These are phyloP conservation scores for Pterocarpus santalinus DNA, from an alignment of 306 rosid species.

Conservation along the genomic window DNA sequence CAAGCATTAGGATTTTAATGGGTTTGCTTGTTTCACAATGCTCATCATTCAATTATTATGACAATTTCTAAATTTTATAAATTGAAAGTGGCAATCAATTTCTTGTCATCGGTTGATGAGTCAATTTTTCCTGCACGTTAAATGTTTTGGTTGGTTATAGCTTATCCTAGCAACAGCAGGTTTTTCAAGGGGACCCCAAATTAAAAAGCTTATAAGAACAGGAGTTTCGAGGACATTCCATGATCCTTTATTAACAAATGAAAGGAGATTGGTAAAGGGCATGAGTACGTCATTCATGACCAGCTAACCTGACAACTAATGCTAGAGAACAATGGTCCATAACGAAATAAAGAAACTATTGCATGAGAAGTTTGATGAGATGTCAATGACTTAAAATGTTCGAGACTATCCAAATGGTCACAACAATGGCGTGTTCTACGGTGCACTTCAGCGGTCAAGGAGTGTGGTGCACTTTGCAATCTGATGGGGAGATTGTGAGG, in stretches of 20 bases:
- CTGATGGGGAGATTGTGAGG: no score
- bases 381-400: conserved; percentile 12
- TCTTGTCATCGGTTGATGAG: conserved; percentile 9
- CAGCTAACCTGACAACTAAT: conserved; percentile 20
- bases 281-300: not conserved
- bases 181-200: not conserved
- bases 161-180: not conserved
- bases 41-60: conserved; percentile 28
- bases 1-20: not conserved
- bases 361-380: conserved; percentile 37
- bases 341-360: conserved; percentile 1
- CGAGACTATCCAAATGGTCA: not conserved
- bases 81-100: conserved; percentile 36
- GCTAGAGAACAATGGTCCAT: not conserved
- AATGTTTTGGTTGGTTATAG: not conserved
- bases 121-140: conserved; percentile 22
- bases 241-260: not conserved
- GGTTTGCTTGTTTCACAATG: conserved; percentile 18
- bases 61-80: conserved; percentile 25
- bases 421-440: not conserved
- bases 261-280: no score
- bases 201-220: not conserved
- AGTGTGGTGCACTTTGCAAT: no score
- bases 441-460: no score
- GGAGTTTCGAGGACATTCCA: conserved; percentile 8